Percentiles rank a stretch among this genome's conserved stretches.
Conservation (phyloP, 169 alveolate species). For the Eimeria acervulina region DNA sequence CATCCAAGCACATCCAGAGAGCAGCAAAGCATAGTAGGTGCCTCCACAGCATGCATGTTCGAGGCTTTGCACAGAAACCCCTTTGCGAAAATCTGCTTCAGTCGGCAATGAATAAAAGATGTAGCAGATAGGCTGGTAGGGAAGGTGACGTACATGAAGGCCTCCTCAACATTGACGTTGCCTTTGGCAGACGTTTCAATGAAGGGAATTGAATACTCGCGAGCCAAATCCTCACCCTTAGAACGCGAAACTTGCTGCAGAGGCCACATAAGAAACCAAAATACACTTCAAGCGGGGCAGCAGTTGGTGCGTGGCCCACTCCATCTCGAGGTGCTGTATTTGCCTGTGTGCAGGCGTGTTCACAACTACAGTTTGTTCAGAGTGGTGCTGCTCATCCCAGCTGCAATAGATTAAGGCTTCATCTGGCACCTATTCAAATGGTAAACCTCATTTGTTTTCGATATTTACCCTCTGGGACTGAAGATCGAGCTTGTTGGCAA, state of each 20-base stretch:
- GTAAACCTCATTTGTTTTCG: background rate
- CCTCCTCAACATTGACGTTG: conserved; percentile 70
- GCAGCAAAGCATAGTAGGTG: background rate
- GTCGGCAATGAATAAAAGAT: background rate
- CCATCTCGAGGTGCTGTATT: background rate
- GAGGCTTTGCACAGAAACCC: background rate
- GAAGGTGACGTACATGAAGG: conserved; percentile 44
- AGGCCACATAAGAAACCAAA: background rate
- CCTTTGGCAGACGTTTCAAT: conserved; percentile 78
- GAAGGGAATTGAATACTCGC: conserved; percentile 76
- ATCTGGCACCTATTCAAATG: background rate
- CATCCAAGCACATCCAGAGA: background rate
- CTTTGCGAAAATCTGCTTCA: background rate
- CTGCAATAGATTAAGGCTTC: background rate
- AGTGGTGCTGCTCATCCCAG: background rate
- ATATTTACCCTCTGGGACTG: conserved; percentile 52
- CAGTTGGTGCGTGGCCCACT: background rate
- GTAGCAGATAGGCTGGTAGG: background rate
- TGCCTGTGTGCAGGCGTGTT: conserved; percentile 1
- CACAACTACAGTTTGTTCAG: background rate
- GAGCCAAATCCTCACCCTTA: conserved; percentile 79
- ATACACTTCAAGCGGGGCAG: background rate
- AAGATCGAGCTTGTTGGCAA: conserved; percentile 80
- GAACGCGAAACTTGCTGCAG: conserved; percentile 77
- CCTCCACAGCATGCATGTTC: background rate